These are phyloP conservation scores for Heterobasidion occidentale DNA, from an alignment of 1,284 basidiomycete species.

Conservation along the genomic window DNA sequence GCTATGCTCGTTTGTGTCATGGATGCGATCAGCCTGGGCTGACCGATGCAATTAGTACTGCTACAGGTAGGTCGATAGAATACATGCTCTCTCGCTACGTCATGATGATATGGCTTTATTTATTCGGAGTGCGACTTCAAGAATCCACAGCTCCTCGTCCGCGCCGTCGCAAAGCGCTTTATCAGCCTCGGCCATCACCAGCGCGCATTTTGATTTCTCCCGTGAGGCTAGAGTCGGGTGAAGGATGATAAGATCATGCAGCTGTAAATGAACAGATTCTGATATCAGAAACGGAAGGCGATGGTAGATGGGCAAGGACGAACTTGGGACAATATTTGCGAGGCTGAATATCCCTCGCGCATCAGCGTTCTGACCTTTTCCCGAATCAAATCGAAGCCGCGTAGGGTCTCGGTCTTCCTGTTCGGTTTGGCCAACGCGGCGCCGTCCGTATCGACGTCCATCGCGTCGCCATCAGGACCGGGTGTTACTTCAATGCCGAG, in stretches of 20 bases:
- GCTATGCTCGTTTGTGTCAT: no score
- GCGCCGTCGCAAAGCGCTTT: constrained; percentile 95
- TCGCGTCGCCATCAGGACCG: constrained; percentile 40
- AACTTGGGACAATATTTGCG: constrained; percentile 87
- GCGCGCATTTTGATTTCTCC: constrained; percentile 77
- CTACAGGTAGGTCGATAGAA: neutral
- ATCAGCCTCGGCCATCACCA: constrained; percentile 92
- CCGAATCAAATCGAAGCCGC: constrained; percentile 66
- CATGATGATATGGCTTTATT: constrained; percentile 45
- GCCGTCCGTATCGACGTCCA: constrained; percentile 18
- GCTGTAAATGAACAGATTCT: constrained; percentile 32
- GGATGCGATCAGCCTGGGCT: no score
- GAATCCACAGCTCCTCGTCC: constrained; percentile 95
- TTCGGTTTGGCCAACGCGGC: constrained; percentile 10
- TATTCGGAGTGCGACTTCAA: constrained; percentile 79
- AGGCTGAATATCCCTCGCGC: constrained; percentile 88
- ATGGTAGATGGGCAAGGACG: constrained; percentile 10
- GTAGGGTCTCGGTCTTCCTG: constrained; percentile 6
- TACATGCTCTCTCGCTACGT: neutral
- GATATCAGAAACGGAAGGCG: constrained; percentile 1
- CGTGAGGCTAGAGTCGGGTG: constrained; percentile 76
- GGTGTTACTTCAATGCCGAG: constrained; percentile 68
- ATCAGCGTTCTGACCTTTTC: constrained; percentile 70
- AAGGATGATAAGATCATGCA: constrained; percentile 86
- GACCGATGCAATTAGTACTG: neutral